Conservation (phyloP, 176 grass and related monocot species). For the Oryza nivara region DNA sequence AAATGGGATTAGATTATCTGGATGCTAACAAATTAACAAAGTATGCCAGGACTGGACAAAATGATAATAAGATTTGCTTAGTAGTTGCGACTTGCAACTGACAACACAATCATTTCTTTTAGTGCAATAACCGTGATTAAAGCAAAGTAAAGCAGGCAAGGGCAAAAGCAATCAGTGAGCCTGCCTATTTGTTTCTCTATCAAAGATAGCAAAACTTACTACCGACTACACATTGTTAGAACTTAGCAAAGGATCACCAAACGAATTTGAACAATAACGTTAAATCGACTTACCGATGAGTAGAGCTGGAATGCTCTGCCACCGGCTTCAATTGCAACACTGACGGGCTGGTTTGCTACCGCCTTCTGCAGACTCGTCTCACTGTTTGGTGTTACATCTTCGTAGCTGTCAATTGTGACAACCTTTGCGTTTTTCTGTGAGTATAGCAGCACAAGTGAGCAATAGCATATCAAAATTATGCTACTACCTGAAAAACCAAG, state of each 20-base stretch:
- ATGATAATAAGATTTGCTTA: slow-evolving; percentile 2
- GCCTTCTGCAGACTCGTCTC: slow-evolving; percentile 80
- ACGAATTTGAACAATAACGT: neutral
- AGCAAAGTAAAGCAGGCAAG: neutral
- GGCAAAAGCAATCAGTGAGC: slow-evolving; percentile 23
- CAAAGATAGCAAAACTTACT: neutral
- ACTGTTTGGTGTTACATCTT: slow-evolving; percentile 66
- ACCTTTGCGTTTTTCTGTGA: slow-evolving; percentile 83
- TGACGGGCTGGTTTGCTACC: slow-evolving; percentile 72
- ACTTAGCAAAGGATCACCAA: neutral
- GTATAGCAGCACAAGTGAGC: neutral
- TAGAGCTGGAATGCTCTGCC: slow-evolving; percentile 85
- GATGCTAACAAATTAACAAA: neutral
- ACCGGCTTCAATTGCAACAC: slow-evolving; percentile 77
- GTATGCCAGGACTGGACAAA: neutral
- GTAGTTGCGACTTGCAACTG: slow-evolving; percentile 9
- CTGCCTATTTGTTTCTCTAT: neutral
- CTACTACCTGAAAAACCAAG: neutral
- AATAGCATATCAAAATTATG: slow-evolving; percentile 10
- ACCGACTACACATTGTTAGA: neutral
- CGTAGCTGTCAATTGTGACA: slow-evolving; percentile 69
- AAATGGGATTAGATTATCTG: neutral
- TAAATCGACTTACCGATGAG: slow-evolving; percentile 51
- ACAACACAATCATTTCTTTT: slow-evolving; percentile 9
- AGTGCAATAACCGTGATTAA: slow-evolving; percentile 10